phyloP scores from a whole-genome alignment of 2,329 filamentous ascomycete genomes.

The Fusarium beomiforme region DNA sequence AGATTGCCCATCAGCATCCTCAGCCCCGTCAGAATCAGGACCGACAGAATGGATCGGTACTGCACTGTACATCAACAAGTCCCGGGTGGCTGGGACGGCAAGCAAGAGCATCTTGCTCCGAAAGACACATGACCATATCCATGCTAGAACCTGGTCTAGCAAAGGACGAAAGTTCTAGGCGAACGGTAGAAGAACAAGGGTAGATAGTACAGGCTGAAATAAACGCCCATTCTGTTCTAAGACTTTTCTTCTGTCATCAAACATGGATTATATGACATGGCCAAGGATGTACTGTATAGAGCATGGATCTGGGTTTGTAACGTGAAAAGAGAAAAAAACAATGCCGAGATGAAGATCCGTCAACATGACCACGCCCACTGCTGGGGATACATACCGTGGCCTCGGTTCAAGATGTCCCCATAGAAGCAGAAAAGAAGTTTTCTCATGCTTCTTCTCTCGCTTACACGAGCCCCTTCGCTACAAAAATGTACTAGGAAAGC shows the following conservation, averaged over 20 bases:
- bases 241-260: constrained; percentile 4
- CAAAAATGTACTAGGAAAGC: neutral
- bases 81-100: constrained; percentile 35
- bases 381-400: neutral
- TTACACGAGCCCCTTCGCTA: neutral
- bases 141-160: neutral
- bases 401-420: neutral
- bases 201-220: constrained; percentile 26
- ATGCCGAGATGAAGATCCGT: constrained; percentile 18
- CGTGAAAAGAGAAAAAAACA: constrained; percentile 6
- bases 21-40: neutral
- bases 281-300: neutral
- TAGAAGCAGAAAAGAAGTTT: constrained; percentile 1
- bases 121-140: constrained; percentile 1
- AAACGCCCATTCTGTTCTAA: constrained; percentile 15
- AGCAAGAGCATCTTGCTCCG: constrained; percentile 21
- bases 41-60: constrained; percentile 22
- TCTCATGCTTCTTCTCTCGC: neutral
- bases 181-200: constrained; percentile 4
- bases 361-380: neutral
- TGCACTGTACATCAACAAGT: constrained; percentile 17
- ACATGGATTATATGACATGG: neutral
- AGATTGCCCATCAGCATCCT: constrained; percentile 7
- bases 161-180: neutral
- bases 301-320: neutral